Percentiles rank a stretch among this genome's conserved stretches.
phyloP scores from a whole-genome alignment of 345 rosid species.

The Geranium rotundifolium region DNA sequence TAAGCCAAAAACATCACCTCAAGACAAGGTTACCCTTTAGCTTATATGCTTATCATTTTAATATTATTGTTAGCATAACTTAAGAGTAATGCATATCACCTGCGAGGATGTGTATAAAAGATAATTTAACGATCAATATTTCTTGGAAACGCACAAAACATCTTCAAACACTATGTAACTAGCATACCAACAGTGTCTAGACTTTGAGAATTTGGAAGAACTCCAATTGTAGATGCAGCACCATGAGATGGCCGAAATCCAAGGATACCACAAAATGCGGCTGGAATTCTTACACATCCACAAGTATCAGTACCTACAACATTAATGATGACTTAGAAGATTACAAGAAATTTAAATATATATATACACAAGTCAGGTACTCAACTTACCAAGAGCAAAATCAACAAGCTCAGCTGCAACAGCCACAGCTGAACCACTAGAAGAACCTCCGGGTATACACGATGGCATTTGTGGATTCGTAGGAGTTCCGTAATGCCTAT shows the following conservation, averaged over 20 bases:
- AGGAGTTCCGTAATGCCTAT: slow-evolving; percentile 78
- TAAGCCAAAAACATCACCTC: not conserved
- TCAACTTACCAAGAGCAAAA: slow-evolving; percentile 62
- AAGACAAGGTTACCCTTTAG: not conserved
- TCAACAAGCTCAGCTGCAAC: slow-evolving; percentile 80
- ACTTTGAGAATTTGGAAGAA: slow-evolving; percentile 79
- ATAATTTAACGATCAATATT: slow-evolving; percentile 2
- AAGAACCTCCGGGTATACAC: slow-evolving; percentile 79
- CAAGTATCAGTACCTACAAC: slow-evolving; percentile 66
- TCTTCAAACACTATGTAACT: slow-evolving; percentile 3
- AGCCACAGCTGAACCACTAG: slow-evolving; percentile 93
- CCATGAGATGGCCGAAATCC: slow-evolving; percentile 92
- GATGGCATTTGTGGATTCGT: slow-evolving; percentile 54
- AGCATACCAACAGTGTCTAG: slow-evolving; percentile 68
- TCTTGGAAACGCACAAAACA: not conserved
- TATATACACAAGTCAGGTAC: not conserved
- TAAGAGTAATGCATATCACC: not conserved
- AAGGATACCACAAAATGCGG: slow-evolving; percentile 83
- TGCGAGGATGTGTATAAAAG: not conserved
- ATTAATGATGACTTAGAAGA: slow-evolving; percentile 1
- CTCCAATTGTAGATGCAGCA: slow-evolving; percentile 56
- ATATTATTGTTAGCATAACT: too few species aligned
- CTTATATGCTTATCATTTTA: not conserved
- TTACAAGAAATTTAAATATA: not conserved
- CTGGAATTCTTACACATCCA: slow-evolving; percentile 72